Conservation (phyloP, 1,139 yeast genomes). For the Geotrichum candidum region DNA sequence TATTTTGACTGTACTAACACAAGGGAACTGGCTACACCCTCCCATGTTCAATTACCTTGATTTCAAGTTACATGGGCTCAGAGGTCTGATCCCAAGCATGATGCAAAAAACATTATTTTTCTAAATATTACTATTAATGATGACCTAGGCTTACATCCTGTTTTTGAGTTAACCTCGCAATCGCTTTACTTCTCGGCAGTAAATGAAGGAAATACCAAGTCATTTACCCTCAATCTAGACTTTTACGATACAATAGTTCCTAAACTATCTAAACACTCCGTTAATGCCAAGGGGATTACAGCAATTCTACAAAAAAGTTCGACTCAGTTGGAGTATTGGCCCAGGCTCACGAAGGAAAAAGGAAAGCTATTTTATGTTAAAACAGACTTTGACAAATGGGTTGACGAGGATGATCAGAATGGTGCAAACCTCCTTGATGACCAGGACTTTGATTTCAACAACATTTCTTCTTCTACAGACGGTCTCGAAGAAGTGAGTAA, state of each 20-base stretch:
- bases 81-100: slow-evolving; percentile 70
- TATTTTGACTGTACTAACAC: neutral
- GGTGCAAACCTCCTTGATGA: slow-evolving; percentile 39
- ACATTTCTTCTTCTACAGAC: neutral
- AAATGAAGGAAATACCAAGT: slow-evolving; percentile 22
- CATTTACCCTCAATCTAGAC: slow-evolving; percentile 60
- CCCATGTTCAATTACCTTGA: neutral
- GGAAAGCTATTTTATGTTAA: slow-evolving; percentile 51
- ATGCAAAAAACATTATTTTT: slow-evolving; percentile 65
- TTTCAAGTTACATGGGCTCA: slow-evolving; percentile 83
- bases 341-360: neutral
- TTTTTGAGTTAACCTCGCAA: slow-evolving; percentile 55
- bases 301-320: slow-evolving; percentile 39
- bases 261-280: slow-evolving; percentile 51
- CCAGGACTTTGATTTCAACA: slow-evolving; percentile 30
- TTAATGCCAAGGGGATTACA: slow-evolving; percentile 68
- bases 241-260: slow-evolving; percentile 68
- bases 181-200: slow-evolving; percentile 51
- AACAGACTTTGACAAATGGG: slow-evolving; percentile 97
- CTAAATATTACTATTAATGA: slow-evolving; percentile 61
- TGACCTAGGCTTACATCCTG: slow-evolving; percentile 55
- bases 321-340: neutral
- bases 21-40: neutral
- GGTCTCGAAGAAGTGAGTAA: slow-evolving; percentile 2
- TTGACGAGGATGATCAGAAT: slow-evolving; percentile 90